Percentiles rank a stretch among this genome's conserved stretches.
phyloP scores from a whole-genome alignment of 1,284 basidiomycete species.

The Ustilago lituana region DNA sequence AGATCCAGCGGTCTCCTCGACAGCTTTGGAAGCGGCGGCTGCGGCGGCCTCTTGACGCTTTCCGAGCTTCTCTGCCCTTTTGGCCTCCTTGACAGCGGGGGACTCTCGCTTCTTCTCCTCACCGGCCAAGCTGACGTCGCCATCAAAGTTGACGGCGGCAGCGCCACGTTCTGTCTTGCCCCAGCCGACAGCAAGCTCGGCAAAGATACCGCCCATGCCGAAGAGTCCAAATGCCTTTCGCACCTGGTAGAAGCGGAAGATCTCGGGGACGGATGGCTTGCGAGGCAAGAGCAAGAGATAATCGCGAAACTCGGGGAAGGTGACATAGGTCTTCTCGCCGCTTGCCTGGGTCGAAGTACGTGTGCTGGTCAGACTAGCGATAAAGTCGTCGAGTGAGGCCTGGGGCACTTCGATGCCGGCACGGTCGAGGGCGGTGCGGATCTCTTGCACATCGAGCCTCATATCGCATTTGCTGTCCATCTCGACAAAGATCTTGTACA shows the following conservation, averaged over 20 bases:
- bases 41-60: constrained; percentile 35
- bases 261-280: constrained; percentile 62
- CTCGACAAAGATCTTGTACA: constrained; percentile 64
- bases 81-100: constrained; percentile 51
- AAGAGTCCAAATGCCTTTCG: constrained; percentile 65
- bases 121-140: constrained; percentile 62
- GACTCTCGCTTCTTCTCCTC: constrained; percentile 57
- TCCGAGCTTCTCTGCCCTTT: constrained; percentile 43
- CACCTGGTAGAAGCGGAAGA: constrained; percentile 66
- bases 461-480: constrained; percentile 64
- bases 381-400: constrained; percentile 60
- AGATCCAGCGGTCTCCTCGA: constrained; percentile 12
- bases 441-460: constrained; percentile 58
- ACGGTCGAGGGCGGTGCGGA: constrained; percentile 56
- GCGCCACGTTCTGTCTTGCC: constrained; percentile 63
- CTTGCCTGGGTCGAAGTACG: constrained; percentile 21
- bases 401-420: constrained; percentile 59
- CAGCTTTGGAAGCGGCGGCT: constrained; percentile 30
- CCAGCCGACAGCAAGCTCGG: constrained; percentile 61
- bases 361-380: constrained; percentile 62
- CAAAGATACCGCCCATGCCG: constrained; percentile 65
- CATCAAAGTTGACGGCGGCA: constrained; percentile 61
- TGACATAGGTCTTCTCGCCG: constrained; percentile 49
- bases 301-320: constrained; percentile 66
- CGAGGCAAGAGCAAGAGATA: constrained; percentile 64